Percentiles rank a stretch among this genome's conserved stretches.
Conservation (phyloP, 345 rosid genomes). For the Mallotus nudiflorus region DNA sequence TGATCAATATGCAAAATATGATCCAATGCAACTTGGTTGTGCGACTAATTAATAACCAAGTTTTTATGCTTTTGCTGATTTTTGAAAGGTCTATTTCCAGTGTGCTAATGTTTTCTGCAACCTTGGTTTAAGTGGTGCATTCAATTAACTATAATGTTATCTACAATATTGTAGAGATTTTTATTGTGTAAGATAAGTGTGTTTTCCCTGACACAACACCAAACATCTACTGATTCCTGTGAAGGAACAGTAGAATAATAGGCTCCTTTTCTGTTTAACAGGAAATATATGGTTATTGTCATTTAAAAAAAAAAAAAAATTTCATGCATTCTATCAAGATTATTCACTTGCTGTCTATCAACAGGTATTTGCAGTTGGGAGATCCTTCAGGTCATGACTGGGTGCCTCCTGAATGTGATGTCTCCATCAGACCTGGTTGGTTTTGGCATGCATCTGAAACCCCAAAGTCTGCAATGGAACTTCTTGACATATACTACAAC, state of each 20-base stretch:
- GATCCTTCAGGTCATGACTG: conserved; percentile 73
- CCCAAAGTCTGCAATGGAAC: conserved; percentile 69
- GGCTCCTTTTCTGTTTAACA: no score
- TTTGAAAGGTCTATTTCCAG: background rate
- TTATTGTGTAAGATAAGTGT: no score
- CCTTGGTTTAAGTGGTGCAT: no score
- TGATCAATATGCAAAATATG: background rate
- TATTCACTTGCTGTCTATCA: conserved; percentile 10
- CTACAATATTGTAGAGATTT: background rate
- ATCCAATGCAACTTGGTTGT: no score
- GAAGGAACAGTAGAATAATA: no score
- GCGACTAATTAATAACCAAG: background rate
- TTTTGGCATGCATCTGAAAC: conserved; percentile 88
- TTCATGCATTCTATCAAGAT: background rate
- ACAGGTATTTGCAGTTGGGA: conserved; percentile 60
- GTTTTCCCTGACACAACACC: no score
- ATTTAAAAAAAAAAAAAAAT: no score
- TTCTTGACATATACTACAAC: conserved; percentile 73
- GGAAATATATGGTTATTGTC: background rate
- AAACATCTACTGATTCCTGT: no score
- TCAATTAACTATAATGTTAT: no score
- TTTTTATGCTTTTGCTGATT: background rate
- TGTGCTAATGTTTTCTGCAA: background rate
- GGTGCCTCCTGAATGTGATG: conserved; percentile 94
- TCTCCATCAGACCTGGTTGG: conserved; percentile 90